Percentiles rank a stretch among this genome's conserved stretches.
Conservation (phyloP, 176 grass and related monocot genomes). For the Tuctoria greenei region DNA sequence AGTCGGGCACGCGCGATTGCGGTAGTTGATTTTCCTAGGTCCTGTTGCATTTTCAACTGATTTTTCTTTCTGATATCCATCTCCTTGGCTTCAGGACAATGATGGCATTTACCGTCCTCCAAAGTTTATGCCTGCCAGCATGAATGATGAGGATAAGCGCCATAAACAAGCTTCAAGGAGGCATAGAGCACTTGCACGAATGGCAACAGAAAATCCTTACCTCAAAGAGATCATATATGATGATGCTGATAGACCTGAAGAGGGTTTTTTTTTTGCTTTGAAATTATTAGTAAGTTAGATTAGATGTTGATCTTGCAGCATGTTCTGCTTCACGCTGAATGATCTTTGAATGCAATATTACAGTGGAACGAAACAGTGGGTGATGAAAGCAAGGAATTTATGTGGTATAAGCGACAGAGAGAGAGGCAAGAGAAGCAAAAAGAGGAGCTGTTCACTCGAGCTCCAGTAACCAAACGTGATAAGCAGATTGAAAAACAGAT, state of each 20-base stretch:
- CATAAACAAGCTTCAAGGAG: constrained; percentile 69
- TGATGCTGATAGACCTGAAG: constrained; percentile 70
- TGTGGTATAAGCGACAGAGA: constrained; percentile 58
- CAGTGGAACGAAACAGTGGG: constrained; percentile 72
- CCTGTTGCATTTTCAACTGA: background rate
- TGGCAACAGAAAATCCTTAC: constrained; percentile 63
- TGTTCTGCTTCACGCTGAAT: constrained; percentile 19
- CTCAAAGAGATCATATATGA: constrained; percentile 67
- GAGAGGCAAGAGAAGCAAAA: constrained; percentile 61
- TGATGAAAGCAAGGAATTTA: constrained; percentile 79
- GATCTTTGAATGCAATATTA: constrained; percentile 3
- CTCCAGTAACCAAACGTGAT: constrained; percentile 73
- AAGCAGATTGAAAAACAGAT: constrained; percentile 68
- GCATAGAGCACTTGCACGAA: constrained; percentile 60
- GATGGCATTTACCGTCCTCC: constrained; percentile 78
- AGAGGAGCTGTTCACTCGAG: constrained; percentile 75
- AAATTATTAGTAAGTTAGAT: background rate
- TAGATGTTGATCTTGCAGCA: constrained; percentile 13
- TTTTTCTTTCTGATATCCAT: constrained; percentile 23
- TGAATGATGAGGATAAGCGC: constrained; percentile 71
- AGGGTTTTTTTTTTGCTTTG: constrained; percentile 51
- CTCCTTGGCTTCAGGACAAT: constrained; percentile 44
- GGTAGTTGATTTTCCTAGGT: constrained; percentile 6
- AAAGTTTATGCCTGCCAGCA: constrained; percentile 60
- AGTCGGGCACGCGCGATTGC: no score